Evolutionary conservation across 2,329 filamentous ascomycete genomes (phyloP), one percentile per base, ranked within the genome.

Genomic region (Myotisia sp.): DNA sequence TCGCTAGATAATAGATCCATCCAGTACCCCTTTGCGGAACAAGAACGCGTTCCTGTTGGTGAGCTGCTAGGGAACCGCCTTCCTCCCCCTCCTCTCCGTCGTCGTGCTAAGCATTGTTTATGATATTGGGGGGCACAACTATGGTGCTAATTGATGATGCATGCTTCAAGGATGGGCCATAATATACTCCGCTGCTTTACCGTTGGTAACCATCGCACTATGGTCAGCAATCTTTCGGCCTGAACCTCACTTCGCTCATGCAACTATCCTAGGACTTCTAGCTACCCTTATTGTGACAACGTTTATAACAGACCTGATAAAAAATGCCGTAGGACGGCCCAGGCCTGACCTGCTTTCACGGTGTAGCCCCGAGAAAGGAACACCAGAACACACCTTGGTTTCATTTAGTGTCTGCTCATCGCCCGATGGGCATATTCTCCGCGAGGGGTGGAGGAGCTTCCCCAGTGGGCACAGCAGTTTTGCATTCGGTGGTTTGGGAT

Each of bases 251-350:
- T 92, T 92, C 54, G 71, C 80, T 39, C 86, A 95, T 59, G 80
- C 86, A 43, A 80, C 84, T 0, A 63, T 92, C 34, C 72, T 98
- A 1, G 81, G 84, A 14, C 75, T 94, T 40, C 63, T 76, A 33
- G 83, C 87, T 48, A 72, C 76, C 43, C 58, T 95, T 17, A 66
- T 84, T 45, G 67, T 93, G 32, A 79, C 83, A 0, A 71, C 74
- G 4, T 79, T 94, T 54, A 64, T 95, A 27, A 95, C 90, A 28
- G 86, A 95, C 53, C 63, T 87, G 18, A 68, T 95, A 51, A 98
- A 98, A 59, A 93, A 92, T 52, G 71, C 79, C 6, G 80, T 87
- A 17, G 83, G 83, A 6, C 64, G 83, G 7, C 83, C 85, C 19
- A 73, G 87, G 5, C 87, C 87, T 3, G 87, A 95, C 56, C 63